Evolutionary conservation across 108 stramenopile species (phyloP).

Genomic region (Schizochytrium sp.): DNA sequence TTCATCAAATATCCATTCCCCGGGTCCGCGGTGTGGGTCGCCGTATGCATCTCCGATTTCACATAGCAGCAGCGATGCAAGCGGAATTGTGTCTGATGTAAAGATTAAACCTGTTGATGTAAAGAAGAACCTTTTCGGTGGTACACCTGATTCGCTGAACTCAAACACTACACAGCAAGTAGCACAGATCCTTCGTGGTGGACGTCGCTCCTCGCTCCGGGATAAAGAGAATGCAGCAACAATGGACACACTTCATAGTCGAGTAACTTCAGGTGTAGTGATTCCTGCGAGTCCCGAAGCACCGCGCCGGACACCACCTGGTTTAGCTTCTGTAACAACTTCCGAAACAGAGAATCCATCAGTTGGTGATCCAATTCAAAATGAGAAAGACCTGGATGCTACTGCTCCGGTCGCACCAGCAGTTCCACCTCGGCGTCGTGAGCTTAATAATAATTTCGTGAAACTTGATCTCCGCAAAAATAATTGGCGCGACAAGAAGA

Average conservation of each 20-base stretch:
- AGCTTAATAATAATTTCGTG: slow-evolving; percentile 48
- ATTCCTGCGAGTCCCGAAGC: slow-evolving; percentile 27
- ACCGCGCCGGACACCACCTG: background rate
- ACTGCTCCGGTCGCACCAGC: background rate
- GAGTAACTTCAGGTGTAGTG: background rate
- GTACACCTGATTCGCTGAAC: background rate
- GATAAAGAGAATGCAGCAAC: too few species aligned
- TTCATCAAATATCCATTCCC: background rate
- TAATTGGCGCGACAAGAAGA: background rate
- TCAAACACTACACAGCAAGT: too few species aligned
- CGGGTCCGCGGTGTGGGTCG: background rate
- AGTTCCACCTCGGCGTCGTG: background rate
- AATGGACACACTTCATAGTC: too few species aligned
- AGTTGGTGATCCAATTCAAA: too few species aligned
- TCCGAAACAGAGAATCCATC: too few species aligned
- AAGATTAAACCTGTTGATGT: background rate
- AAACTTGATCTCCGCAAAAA: slow-evolving; percentile 34
- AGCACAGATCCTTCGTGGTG: too few species aligned
- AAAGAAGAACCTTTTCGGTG: background rate
- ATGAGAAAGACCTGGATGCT: too few species aligned
- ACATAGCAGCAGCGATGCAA: background rate
- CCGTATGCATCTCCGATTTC: background rate
- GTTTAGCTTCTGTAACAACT: too few species aligned
- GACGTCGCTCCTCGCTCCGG: too few species aligned
- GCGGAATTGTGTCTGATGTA: too few species aligned